Evolutionary conservation across 2,329 filamentous ascomycete species (phyloP), one percentile per base, ranked within the genome.

Genomic region (Cordyceps javanica): DNA sequence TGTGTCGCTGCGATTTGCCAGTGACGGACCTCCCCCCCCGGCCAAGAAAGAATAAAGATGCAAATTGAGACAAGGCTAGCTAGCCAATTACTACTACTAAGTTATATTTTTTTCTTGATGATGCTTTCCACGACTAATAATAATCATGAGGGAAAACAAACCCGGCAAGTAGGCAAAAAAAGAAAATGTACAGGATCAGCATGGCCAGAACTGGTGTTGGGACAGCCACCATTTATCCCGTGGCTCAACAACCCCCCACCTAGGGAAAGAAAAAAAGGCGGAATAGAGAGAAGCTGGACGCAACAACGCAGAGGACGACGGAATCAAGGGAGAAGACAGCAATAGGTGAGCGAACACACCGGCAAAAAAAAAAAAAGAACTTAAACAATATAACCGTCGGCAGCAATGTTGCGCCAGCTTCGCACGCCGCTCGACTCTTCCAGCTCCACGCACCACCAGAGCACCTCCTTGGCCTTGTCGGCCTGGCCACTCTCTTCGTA

Each of bases 401-500:
- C 78, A 3, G 82, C 86, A 28, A 91, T 79, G 63, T 82, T 86
- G 30, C 78, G 81, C 94, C 93, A 97, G 59, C 83, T 81, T 58
- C 94, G 83, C 49, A 96, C 82, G 0, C 88, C 90, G 62, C 83
- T 85, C 8, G 84, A 85, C 69, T 99, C 93, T 69, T 97, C 94
- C 30, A 99, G 78, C 72, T 97, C 91, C 13, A 99, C 89, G 65
- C 92, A 96, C 91, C 93, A 97, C 94, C 94, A 97, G 7, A 97
- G 79, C 46, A 92, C 91, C 64, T 94, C 89, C 74, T 92, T 95
- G 14, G 94, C 89, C 76, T 93, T 96, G 38, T 94, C 89, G 2
- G 84, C 73, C 74, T 96, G 90, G 0, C 88, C 89, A 58, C 90
- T 89, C 68, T 91, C 85, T 72, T 99, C 94, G 67, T 97, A 90